Base-by-base conservation (phyloP, 163 green algal species). In the Chlamydomonas reinhardtii region DNA sequence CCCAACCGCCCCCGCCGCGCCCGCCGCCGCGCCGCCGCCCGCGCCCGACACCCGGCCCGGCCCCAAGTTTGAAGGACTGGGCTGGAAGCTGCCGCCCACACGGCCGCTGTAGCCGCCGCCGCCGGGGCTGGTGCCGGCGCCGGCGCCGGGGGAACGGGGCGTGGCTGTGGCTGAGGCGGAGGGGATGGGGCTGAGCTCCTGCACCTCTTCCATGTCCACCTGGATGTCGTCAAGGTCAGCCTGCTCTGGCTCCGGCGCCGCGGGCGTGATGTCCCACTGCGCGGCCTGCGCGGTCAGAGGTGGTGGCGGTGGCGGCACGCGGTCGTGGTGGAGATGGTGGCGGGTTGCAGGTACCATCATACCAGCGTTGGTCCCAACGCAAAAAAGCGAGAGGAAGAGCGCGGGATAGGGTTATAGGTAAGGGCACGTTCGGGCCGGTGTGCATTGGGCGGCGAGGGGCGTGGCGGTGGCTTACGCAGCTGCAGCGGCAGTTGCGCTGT, bases 101-200 rank as follows among this genome's bases (percentile, higher is more conserved):
- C 59, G 25, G 59, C 64, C 71, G 19, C 64, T 54, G 17, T 39
- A 43, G 6, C 20, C 34, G 14, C 4, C 61, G 61, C 48, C 48
- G 6, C 31, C 52, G 32, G 12, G 15, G 12, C 48, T 31, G 52
- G 64, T 3, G 5, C n/a, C 14, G 35, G 61, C 6, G 17, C 39
- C 14, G 65, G 66, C 77, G 31, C 29, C 64, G 16, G 61, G 20
- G 11, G 77, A 84, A 5, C 35, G 52, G 64, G 31, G 66, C 5
- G 77, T 43, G 12, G 77, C 74, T 2, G 77, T 43, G 12, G 77
- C 74, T 2, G 66, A 52, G 17, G 48, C 35, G 43, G 79, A 71
- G 52, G 79, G 79, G 22, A 85, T 72, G 69, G 79, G 79, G 68
- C 68, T 78, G 19, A 85, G 79, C 79, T 85, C 79, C 69, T 85